Evolutionary conservation across 768 basidiomycete species (phyloP).

Genomic region (Pulveroboletus ravenelii): DNA sequence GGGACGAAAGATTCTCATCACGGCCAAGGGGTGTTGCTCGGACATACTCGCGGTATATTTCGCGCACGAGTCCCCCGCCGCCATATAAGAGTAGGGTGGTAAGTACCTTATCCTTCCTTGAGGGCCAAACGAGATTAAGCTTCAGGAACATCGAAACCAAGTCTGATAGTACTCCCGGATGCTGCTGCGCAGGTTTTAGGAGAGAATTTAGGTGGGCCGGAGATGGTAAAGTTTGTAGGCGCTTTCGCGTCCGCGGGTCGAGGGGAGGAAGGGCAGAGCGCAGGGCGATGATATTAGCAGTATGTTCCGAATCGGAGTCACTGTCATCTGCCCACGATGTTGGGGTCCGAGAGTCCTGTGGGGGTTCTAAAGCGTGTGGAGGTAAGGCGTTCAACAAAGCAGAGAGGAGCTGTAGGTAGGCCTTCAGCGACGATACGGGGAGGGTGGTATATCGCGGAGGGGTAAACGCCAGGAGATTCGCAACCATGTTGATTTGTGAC

Average conservation of each 20-base stretch:
- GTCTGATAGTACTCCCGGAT: constrained; percentile 37
- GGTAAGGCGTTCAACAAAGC: constrained; percentile 52
- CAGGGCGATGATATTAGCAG: constrained; percentile 33
- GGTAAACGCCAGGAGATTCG: constrained; percentile 66
- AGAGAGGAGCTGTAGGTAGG: constrained; percentile 53
- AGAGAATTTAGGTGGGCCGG: constrained; percentile 51
- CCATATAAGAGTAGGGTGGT: constrained; percentile 47
- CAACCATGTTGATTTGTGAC: constrained; percentile 53
- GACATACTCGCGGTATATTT: constrained; percentile 68
- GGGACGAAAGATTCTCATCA: constrained; percentile 38
- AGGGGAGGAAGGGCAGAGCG: constrained; percentile 36
- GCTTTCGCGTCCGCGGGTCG: constrained; percentile 58
- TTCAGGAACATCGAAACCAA: constrained; percentile 57
- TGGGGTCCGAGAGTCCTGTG: constrained; percentile 14
- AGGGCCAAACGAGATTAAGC: constrained; percentile 57
- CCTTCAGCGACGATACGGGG: constrained; percentile 38
- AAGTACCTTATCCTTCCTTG: constrained; percentile 53
- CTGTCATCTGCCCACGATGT: constrained; percentile 29
- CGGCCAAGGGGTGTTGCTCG: constrained; percentile 58
- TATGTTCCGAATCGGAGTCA: constrained; percentile 39
- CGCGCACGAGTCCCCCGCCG: constrained; percentile 63
- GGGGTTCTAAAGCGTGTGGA: constrained; percentile 46
- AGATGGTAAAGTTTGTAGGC: constrained; percentile 54
- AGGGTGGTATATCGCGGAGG: constrained; percentile 56
- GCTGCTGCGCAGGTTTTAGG: constrained; percentile 40